Base-by-base conservation (phyloP, 345 rosid genomes). In the Corchorus capsularis region DNA sequence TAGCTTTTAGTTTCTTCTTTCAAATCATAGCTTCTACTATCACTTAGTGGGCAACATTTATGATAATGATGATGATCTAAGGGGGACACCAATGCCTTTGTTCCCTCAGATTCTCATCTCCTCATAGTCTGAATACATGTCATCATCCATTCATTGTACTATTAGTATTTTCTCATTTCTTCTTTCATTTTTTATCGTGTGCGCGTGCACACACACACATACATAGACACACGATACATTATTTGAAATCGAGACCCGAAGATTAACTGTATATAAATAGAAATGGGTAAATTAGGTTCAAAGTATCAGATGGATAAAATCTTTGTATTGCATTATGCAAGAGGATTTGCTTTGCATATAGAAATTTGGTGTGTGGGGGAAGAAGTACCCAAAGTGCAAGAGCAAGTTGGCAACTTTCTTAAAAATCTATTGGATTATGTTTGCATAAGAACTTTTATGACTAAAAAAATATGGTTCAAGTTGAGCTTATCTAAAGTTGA, bases 381-480 rank as follows among this genome's bases (percentile, higher is more conserved):
- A 61, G 79, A 70, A 74, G 27, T 27, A 65, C 55, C 64, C 49
- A 15, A 72, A 77, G 83, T 82, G 84, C 78, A 53, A 72, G 50
- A 32, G 27, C 47, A 45, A 59, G 73, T 45, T 60, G 75, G 73
- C 78, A 82, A 80, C 76, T 85, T 79, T 20, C 37, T 63, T 4
- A 47, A 35, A 47, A 72, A 79, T 55, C 71, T 22, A 84, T 81
- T 79, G 70, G 77, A 63, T 32, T 39, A 62, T 47, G 75, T 20
- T 10, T 15, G 49, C 46, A 54, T 15, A 34, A 20, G 8, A 20
- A 71, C 6, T n/a, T 37, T 15, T 13, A 15, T 34, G 49, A 52
- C 13, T 34, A 12, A 57, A 34, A 47, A 47, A 53, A 66, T 66
- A 13, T 64, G 12, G 71, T 50, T 73, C 70, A 47, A n/a, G 70